Evolutionary conservation across 257 asterid genomes (phyloP).

Genomic region (Solanum bulbocastanum): DNA sequence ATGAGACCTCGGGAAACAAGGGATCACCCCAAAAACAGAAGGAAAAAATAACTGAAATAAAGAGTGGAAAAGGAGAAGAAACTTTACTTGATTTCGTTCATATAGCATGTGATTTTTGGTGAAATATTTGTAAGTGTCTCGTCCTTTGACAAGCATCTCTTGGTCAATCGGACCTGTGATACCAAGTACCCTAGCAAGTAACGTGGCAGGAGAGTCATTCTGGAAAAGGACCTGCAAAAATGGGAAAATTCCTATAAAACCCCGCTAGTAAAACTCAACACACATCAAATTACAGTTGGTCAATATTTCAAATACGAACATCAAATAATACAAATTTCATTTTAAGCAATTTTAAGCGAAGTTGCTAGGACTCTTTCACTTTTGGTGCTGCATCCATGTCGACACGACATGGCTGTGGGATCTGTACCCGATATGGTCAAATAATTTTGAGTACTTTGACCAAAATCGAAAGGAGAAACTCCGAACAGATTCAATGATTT

Average conservation of each 20-base stretch:
- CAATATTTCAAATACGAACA: not conserved
- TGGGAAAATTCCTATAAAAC: not conserved
- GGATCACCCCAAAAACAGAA: not conserved
- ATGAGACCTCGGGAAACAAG: not conserved
- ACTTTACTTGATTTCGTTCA: conserved; percentile 19
- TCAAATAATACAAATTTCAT: not conserved
- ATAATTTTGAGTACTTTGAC: not conserved
- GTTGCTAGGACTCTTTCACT: not conserved
- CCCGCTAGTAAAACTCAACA: not conserved
- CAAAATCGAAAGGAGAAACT: not conserved
- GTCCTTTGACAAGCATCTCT: conserved; percentile 25
- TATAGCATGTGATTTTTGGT: conserved; percentile 28
- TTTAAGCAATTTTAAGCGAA: not conserved
- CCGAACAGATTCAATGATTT: not conserved
- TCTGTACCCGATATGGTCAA: not conserved
- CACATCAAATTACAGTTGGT: not conserved
- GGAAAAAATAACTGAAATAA: not conserved
- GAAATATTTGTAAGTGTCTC: conserved; percentile 19
- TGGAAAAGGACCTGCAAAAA: conserved; percentile 22
- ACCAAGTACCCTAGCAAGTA: conserved; percentile 26
- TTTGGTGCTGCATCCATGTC: not conserved
- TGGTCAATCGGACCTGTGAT: conserved; percentile 20
- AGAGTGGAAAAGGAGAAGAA: not conserved
- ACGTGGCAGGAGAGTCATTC: conserved; percentile 21
- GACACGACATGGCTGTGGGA: not conserved